A percentile compares a stretch with the other conserved stretches of the same genome.
Evolutionary conservation across 805 yeast species (phyloP).

Genomic region (Candida loeiensis): DNA sequence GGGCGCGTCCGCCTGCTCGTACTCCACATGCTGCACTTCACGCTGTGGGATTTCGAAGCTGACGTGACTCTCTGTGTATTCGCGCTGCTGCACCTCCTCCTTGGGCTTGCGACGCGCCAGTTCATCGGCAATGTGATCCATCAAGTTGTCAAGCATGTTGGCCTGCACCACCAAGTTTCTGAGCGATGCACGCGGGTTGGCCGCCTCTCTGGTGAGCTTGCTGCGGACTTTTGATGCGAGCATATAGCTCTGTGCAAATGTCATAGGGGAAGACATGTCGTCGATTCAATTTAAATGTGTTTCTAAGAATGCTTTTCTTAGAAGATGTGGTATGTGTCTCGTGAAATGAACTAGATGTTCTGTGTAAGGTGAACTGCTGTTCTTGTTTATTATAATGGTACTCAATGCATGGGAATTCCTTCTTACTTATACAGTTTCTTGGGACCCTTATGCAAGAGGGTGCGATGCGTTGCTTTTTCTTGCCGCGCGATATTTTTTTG

Average conservation of each 20-base stretch:
- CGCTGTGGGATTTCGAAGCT: conserved; percentile 10
- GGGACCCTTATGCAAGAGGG: neutral
- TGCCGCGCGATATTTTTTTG: neutral
- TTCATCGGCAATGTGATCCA: conserved; percentile 46
- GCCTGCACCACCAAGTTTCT: conserved; percentile 66
- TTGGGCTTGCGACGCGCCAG: conserved; percentile 21
- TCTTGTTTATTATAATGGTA: no score
- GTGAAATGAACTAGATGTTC: no score
- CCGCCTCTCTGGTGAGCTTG: conserved; percentile 61
- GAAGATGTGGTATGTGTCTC: neutral
- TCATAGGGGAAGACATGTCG: conserved; percentile 1
- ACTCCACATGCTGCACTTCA: conserved; percentile 10
- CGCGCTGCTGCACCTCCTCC: neutral
- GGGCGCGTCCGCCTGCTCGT: conserved; percentile 31
- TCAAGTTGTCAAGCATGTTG: conserved; percentile 60
- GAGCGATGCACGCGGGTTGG: conserved; percentile 53
- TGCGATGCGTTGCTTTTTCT: neutral
- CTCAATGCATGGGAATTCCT: no score
- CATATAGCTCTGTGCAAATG: conserved; percentile 53
- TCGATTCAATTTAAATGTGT: neutral
- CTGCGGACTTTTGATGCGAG: conserved; percentile 63
- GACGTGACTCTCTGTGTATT: conserved; percentile 8
- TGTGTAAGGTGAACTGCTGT: no score
- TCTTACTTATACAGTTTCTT: no score
- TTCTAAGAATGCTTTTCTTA: neutral